These are phyloP conservation scores for Cutaneotrichosporon spelunceum DNA, from an alignment of 1,284 basidiomycete species.

Conservation along the genomic window DNA sequence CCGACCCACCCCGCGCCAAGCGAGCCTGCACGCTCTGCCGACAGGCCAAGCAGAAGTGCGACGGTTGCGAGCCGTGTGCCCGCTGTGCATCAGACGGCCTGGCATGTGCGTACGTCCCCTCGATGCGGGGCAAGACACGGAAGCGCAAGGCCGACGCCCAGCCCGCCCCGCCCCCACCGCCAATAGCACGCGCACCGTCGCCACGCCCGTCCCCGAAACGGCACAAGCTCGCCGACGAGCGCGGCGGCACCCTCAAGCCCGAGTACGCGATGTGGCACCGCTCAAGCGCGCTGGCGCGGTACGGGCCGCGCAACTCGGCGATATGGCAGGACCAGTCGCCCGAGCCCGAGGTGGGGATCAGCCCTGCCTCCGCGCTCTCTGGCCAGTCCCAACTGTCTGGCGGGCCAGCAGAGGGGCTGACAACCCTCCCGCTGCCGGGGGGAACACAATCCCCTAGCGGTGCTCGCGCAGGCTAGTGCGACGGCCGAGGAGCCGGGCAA, in stretches of 20 bases:
- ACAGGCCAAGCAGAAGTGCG: conserved; percentile 31
- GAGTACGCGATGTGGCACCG: conserved; percentile 19
- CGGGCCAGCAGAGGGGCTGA: conserved; percentile 20
- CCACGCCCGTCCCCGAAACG: neutral
- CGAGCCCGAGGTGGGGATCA: conserved; percentile 5
- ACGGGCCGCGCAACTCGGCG: conserved; percentile 6
- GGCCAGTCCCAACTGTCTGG: neutral
- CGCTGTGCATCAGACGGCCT: conserved; percentile 23
- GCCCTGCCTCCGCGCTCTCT: neutral
- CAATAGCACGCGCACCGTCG: neutral
- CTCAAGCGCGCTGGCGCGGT: conserved; percentile 6
- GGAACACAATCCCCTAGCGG: conserved; percentile 33
- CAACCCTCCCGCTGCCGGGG: conserved; percentile 36
- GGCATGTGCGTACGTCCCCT: conserved; percentile 32
- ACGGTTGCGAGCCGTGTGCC: conserved; percentile 32
- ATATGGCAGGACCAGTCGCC: neutral
- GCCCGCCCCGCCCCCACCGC: neutral
- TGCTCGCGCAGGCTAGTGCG: conserved; percentile 31
- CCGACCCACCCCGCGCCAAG: neutral
- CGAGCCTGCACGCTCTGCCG: conserved; percentile 32
- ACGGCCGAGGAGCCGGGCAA: conserved; percentile 8
- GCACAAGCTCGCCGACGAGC: neutral
- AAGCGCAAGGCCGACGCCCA: conserved; percentile 14
- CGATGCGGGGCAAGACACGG: conserved; percentile 35
- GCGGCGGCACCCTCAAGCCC: conserved; percentile 6